These are phyloP conservation scores for Ammopiptanthus mongolicus DNA, from an alignment of 306 rosid genomes.

Conservation along the genomic window DNA sequence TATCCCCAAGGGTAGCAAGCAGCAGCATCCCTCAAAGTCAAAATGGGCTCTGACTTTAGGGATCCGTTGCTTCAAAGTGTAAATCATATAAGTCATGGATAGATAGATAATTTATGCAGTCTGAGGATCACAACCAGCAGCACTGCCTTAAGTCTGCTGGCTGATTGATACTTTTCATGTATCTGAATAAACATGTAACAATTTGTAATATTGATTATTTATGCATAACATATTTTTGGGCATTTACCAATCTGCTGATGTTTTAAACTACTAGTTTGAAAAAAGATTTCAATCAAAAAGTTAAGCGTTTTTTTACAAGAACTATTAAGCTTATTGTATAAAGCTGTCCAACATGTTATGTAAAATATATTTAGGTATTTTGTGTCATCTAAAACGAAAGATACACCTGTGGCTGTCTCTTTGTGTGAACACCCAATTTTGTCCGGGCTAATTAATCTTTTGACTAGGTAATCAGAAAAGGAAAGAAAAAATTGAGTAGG, in stretches of 20 bases:
- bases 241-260: neutral
- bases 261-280: neutral
- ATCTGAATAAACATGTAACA: conserved; percentile 34
- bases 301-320: neutral
- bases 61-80: conserved; percentile 17
- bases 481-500: too few species aligned
- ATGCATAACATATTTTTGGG: conserved; percentile 21
- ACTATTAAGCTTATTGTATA: too few species aligned
- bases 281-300: neutral
- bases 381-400: neutral
- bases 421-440: too few species aligned
- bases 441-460: too few species aligned
- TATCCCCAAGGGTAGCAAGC: neutral
- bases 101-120: conserved; percentile 23
- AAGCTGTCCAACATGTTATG: neutral
- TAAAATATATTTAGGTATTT: neutral
- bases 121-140: conserved; percentile 35
- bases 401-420: too few species aligned
- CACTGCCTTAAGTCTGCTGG: conserved; percentile 23
- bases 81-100: conserved; percentile 22
- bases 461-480: too few species aligned
- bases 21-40: neutral
- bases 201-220: conserved; percentile 35
- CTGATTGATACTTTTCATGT: conserved; percentile 22
- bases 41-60: neutral